Evolutionary conservation across 345 rosid genomes (phyloP).

Genomic region (Toxicodendron radicans): DNA sequence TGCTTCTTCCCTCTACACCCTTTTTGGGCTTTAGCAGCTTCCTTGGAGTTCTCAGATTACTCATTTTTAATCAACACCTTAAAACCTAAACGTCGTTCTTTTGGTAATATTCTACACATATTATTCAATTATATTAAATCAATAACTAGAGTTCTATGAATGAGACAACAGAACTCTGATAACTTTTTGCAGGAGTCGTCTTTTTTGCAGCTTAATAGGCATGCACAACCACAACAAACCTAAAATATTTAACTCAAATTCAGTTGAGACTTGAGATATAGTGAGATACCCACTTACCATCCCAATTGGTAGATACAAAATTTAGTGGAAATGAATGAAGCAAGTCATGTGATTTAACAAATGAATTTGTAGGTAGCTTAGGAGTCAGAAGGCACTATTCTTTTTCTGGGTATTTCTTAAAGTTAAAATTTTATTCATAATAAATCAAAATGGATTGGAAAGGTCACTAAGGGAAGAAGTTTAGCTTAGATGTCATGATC

Average conservation of each 20-base stretch:
- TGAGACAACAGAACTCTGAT: too few species aligned
- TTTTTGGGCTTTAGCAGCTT: conserved; percentile 24
- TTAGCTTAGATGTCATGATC: conserved; percentile 5
- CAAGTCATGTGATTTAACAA: not conserved
- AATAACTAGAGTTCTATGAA: not conserved
- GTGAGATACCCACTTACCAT: not conserved
- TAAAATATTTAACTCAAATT: too few species aligned
- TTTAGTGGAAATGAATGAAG: not conserved
- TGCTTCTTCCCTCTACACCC: conserved; percentile 14
- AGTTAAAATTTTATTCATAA: not conserved
- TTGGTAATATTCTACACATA: too few species aligned
- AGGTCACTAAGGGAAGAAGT: conserved; percentile 4
- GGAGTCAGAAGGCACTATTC: not conserved
- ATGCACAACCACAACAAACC: not conserved
- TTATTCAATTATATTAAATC: too few species aligned
- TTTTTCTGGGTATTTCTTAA: not conserved
- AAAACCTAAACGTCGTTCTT: too few species aligned
- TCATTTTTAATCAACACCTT: not conserved
- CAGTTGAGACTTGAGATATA: not conserved
- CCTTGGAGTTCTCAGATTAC: conserved; percentile 13
- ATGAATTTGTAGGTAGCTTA: not conserved
- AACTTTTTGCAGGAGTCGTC: not conserved
- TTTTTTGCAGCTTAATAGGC: not conserved
- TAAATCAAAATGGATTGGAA: not conserved
- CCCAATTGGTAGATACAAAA: too few species aligned